Evolutionary conservation across 345 rosid genomes (phyloP), one percentile per base, ranked within the genome.

Genomic region (Aquilaria malaccensis): DNA sequence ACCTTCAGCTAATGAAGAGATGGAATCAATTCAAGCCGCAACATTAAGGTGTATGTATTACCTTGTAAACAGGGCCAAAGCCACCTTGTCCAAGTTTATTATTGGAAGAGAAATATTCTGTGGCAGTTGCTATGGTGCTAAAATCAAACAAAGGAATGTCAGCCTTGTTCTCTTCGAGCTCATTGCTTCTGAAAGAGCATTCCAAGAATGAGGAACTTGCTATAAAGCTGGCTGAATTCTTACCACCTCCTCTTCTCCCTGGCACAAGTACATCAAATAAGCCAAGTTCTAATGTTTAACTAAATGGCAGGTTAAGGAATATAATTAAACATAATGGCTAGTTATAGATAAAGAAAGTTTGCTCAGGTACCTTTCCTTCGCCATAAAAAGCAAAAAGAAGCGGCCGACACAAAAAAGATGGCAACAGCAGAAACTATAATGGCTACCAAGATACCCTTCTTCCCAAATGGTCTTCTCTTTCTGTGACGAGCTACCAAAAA

Each of bases 61-160:
- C 22, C 22, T 22, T 22, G 22, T 22, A 22, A 22, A 22, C 22
- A 0, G 22, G 22, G 22, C 22, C 22, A 22, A 22, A 22, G 22
- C 22, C 22, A 22, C 22, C 22, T 22, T 22, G 22, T 22, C 22
- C 22, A 22, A 22, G 22, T 22, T 22, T 22, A 22, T 22, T 22
- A 22, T 22, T 22, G 22, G 22, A 22, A 22, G 22, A 22, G 22
- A 22, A 22, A 22, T 22, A 0, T 22, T 22, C 22, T 22, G 22
- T 22, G 22, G 22, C 22, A 22, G 22, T 22, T 22, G 22, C 22
- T 22, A 22, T 22, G 22, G 22, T 22, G 22, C 22, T 22, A 22
- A 22, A 22, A 22, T 22, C 22, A 22, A 84, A 86, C 41, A 71
- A 61, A 46, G 87, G 81, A 45, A 86, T 59, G 63, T 83, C 85